Evolutionary conservation across 768 basidiomycete species (phyloP), one percentile per base, ranked within the genome.

Genomic region (Postia placenta): DNA sequence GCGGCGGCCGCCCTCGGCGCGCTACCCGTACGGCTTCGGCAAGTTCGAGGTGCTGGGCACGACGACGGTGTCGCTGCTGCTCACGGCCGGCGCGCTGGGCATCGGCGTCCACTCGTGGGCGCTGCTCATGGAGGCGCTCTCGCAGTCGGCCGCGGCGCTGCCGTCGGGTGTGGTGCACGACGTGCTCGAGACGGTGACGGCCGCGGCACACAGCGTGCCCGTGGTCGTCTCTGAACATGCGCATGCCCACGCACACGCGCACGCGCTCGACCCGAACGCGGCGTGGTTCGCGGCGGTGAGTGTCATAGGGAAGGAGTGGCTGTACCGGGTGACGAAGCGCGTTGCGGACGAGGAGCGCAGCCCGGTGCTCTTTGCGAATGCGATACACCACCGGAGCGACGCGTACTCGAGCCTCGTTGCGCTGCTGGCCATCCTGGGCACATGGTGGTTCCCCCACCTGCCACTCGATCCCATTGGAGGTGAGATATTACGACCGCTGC

Each of bases 21-120:
- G 67, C 55, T 97, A 92, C 64, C 92, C 92, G 1, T 93, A 85
- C 53, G 90, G 92, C 14, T 87, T 90, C 59, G 87, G 87, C 55
- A 97, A 98, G 67, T 95, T 92, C 56, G 95, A 99, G 67, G 93
- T 92, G 4, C 73, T 97, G 20, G 95, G 95, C 41, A 95, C 94
- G n/a, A 80, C 89, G 2, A 80, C 87, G 30, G 85, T 96, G 41
- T 89, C 92, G 1, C 69, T 96, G 42, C 77, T 97, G 26, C 79
- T 99, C 51, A 81, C 92, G 48, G 84, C 83, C 4, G 90, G 89
- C 48, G 86, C 87, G 2, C 72, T 87, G 15, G 89, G 87, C 47
- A 87, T 93, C 45, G 92, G 92, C 9, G 77, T 94, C 56, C 94
- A 97, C 70, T 93, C 92, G 2, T 92, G 88, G 58, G 75, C 85